These are phyloP conservation scores for Monosporascus sp. DNA, from an alignment of 2,329 filamentous ascomycete species.

Conservation along the genomic window DNA sequence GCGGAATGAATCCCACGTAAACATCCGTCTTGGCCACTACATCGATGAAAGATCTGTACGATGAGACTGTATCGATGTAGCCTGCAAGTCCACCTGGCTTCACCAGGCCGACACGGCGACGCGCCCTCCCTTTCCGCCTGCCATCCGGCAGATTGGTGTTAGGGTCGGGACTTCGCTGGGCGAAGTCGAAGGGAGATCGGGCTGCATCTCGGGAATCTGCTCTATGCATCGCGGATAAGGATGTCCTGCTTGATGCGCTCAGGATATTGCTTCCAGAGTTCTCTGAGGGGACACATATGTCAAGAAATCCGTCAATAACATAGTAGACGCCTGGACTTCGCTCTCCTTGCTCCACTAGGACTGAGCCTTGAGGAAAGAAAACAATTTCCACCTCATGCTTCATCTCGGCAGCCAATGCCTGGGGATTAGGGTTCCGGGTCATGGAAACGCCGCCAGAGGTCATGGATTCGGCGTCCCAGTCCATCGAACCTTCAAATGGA, in stretches of 20 bases:
- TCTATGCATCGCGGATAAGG: conserved; percentile 30
- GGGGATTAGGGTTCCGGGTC: conserved; percentile 56
- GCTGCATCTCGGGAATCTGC: conserved; percentile 21
- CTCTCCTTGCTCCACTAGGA: conserved; percentile 93
- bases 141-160: conserved; percentile 33
- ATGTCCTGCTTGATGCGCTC: conserved; percentile 30
- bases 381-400: conserved; percentile 94
- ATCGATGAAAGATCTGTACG: conserved; percentile 92
- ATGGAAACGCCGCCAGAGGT: conserved; percentile 64
- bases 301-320: conserved; percentile 93
- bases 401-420: conserved; percentile 70
- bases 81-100: conserved; percentile 93
- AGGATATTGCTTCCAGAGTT: conserved; percentile 43
- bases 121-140: conserved; percentile 34
- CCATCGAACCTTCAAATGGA: conserved; percentile 68
- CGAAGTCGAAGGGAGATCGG: conserved; percentile 10
- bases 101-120: conserved; percentile 78
- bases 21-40: conserved; percentile 97
- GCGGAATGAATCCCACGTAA: conserved; percentile 90
- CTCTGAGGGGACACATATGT: conserved; percentile 77
- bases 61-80: conserved; percentile 90
- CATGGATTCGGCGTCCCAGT: conserved; percentile 83
- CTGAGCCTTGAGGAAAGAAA: conserved; percentile 89
- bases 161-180: conserved; percentile 25
- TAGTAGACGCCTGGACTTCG: conserved; percentile 96